These are phyloP conservation scores for Alternaria ethzedia DNA, from an alignment of 2,329 filamentous ascomycete species.

Conservation along the genomic window DNA sequence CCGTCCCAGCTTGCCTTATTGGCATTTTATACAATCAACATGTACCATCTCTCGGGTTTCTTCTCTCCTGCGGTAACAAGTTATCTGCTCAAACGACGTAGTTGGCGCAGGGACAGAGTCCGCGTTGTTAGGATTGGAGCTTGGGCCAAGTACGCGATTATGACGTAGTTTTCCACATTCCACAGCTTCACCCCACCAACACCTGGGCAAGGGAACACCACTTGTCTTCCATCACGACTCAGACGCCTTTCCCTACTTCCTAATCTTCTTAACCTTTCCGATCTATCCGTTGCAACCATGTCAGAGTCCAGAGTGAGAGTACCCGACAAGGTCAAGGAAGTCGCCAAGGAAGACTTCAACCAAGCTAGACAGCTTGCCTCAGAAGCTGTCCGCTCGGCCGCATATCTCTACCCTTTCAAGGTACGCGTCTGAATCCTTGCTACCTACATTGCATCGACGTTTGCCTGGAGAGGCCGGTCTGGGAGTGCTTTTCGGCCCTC, in stretches of 20 bases:
- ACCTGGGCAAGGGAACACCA: not conserved
- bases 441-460: not conserved
- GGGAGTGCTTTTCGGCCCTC: not conserved
- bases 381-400: constrained; percentile 75
- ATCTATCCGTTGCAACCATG: constrained; percentile 15
- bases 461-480: not conserved
- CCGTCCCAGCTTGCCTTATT: not conserved
- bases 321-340: constrained; percentile 61
- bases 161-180: constrained; percentile 15
- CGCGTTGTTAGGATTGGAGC: not conserved
- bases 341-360: constrained; percentile 72
- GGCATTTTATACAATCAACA: not conserved
- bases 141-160: constrained; percentile 9
- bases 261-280: constrained; percentile 3
- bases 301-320: constrained; percentile 33
- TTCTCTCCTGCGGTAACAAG: not conserved
- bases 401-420: constrained; percentile 87
- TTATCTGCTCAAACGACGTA: not conserved
- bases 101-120: not conserved
- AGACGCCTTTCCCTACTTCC: constrained; percentile 8
- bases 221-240: constrained; percentile 11
- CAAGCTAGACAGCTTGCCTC: constrained; percentile 68
- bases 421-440: constrained; percentile 41
- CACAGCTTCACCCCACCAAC: constrained; percentile 15
- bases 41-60: not conserved